These are phyloP conservation scores for Tolypocladium tropicale DNA, from an alignment of 2,329 filamentous ascomycete species.

Conservation along the genomic window DNA sequence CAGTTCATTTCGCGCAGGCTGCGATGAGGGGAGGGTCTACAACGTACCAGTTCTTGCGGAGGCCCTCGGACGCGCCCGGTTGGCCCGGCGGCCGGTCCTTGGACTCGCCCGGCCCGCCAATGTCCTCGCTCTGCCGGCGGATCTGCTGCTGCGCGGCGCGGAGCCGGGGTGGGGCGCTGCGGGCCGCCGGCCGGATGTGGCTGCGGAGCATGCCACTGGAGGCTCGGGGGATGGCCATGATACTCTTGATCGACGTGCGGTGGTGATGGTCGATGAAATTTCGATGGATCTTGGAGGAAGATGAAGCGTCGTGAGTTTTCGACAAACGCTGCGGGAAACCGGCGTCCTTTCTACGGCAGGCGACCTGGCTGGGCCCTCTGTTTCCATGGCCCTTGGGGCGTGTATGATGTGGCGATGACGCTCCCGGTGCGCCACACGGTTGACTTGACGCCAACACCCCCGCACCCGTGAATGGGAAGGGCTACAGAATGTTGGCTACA, in stretches of 20 bases:
- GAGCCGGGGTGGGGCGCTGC: conserved; percentile 1
- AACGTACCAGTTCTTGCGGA: conserved; percentile 21
- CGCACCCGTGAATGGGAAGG: not conserved
- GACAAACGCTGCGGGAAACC: not conserved
- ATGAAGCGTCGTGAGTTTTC: not conserved
- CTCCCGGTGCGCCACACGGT: not conserved
- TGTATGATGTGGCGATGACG: conserved; percentile 2
- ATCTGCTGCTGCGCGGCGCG: conserved; percentile 5
- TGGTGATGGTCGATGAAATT: not conserved
- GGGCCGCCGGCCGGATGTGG: conserved; percentile 5
- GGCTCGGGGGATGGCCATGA: conserved; percentile 7
- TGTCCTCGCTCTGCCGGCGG: conserved; percentile 11
- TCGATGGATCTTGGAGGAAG: not conserved
- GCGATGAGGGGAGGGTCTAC: not conserved
- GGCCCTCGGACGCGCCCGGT: conserved; percentile 17
- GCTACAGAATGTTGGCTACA: not conserved
- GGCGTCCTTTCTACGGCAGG: not conserved
- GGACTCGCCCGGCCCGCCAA: conserved; percentile 25
- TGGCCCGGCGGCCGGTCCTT: conserved; percentile 11
- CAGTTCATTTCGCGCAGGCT: not conserved
- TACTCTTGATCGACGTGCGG: not conserved
- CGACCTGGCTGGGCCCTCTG: not conserved
- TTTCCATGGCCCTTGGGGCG: not conserved
- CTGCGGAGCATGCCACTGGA: conserved; percentile 6
- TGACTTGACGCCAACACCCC: not conserved